Conservation (phyloP, 225 moss, liverwort and hornwort species). For the Pseudisothecium myosuroides region DNA sequence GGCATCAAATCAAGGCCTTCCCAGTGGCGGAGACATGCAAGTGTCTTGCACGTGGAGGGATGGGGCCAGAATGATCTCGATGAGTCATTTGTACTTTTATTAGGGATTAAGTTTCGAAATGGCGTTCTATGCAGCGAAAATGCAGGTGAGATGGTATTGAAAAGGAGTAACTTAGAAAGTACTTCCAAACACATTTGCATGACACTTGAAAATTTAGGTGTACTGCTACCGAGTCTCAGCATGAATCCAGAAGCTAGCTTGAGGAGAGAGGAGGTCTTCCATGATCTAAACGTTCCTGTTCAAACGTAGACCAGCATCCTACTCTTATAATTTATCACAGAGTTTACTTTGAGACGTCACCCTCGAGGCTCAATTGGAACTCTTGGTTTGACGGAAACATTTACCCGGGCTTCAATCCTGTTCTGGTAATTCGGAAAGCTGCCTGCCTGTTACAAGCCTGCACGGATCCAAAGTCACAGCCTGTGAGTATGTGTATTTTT, state of each 20-base stretch:
- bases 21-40: neutral
- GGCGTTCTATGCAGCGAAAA: neutral
- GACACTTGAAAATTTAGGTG: neutral
- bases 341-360: neutral
- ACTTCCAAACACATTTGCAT: neutral
- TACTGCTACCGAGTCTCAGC: neutral
- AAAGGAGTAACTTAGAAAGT: neutral
- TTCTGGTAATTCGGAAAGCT: conserved; percentile 42
- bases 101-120: neutral
- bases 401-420: conserved; percentile 34
- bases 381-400: neutral
- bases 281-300: neutral
- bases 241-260: neutral
- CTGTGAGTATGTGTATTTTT: neutral
- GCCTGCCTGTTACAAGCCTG: conserved; percentile 59
- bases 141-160: neutral
- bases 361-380: neutral
- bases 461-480: neutral
- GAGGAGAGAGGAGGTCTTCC: neutral
- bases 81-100: neutral
- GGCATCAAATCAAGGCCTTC: neutral
- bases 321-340: neutral
- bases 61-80: neutral
- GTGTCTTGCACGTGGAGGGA: neutral
- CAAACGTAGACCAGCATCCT: neutral